Base-by-base conservation (phyloP, 345 rosid genomes). In the Aquilaria malaccensis region DNA sequence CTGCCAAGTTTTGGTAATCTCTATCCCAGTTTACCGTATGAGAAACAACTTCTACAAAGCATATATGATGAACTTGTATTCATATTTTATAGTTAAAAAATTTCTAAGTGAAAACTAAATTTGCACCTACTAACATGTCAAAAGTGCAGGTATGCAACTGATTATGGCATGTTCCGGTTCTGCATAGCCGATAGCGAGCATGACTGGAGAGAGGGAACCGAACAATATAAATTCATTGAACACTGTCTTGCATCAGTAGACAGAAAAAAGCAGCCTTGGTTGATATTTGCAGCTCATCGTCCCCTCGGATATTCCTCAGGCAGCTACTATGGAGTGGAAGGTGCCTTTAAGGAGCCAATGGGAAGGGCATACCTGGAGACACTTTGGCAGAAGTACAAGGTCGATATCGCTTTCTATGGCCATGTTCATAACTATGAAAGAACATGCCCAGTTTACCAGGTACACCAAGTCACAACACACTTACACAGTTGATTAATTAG, bases 311-410 rank as follows among this genome's bases (percentile, higher is more conserved):
- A 86, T 75, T 86, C 92, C 32, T 86, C 92, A 0, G 59, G 68
- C 65, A 33, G 56, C 14, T 79, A 71, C 72, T 83, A 86, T 60
- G 86, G 69, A 47, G n/a, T n/a, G 50, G 73, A 81, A 65, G 92
- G 92, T 12, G 54, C 86, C 6, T 83, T 74, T 62, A 80, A 69
- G 55, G 84, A 84, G 64, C 87, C 85, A 49, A 79, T 81, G 83
- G 86, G 80, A 58, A 74, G 93, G 68, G 85, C 83, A 46, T 74
- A 76, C 64, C 53, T 86, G 80, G 87, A 86, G 74, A 81, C 47
- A 71, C 86, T 86, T 37, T 86, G 93, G 93, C 89, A 83, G 76
- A 86, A 83, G 72, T 83, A 86, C 78, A 83, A 76, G 66, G 93
- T 86, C n/a, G 93, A 86, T 71, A 76, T 86, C 10, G 87, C 89